Evolutionary conservation across 1,139 yeast genomes (phyloP).

Genomic region (Debaryomycetaceae sp.): DNA sequence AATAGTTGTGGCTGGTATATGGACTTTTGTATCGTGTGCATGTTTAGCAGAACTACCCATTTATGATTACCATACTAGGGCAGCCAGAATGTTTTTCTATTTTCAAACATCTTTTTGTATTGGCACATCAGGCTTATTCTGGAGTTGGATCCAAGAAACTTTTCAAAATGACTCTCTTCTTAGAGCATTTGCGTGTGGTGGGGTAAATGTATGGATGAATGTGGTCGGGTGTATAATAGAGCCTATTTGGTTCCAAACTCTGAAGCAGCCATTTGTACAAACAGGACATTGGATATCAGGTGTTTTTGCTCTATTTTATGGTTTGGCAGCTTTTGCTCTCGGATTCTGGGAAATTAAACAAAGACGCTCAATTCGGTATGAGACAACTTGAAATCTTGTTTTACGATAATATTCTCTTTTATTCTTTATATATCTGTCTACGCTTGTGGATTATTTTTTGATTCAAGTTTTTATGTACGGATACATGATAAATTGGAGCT

Average conservation of each 20-base stretch:
- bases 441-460: too few species aligned
- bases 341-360: constrained; percentile 1
- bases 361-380: too few species aligned
- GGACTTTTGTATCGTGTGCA: constrained; percentile 7
- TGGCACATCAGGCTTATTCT: background rate
- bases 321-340: constrained; percentile 1
- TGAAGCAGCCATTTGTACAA: constrained; percentile 11
- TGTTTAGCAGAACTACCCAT: background rate
- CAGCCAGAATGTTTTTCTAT: background rate
- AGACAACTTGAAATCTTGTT: too few species aligned
- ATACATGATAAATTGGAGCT: too few species aligned
- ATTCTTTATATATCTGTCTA: too few species aligned
- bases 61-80: background rate
- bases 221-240: constrained; percentile 12
- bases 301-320: constrained; percentile 7
- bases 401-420: too few species aligned
- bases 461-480: too few species aligned
- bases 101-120: background rate
- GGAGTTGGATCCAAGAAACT: background rate
- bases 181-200: background rate
- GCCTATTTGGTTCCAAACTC: constrained; percentile 14
- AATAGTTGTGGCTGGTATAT: constrained; percentile 10
- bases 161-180: background rate
- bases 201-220: constrained; percentile 1
- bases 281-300: constrained; percentile 17